Base-by-base conservation (phyloP, 768 basidiomycete genomes). In the Boletus patriciae region DNA sequence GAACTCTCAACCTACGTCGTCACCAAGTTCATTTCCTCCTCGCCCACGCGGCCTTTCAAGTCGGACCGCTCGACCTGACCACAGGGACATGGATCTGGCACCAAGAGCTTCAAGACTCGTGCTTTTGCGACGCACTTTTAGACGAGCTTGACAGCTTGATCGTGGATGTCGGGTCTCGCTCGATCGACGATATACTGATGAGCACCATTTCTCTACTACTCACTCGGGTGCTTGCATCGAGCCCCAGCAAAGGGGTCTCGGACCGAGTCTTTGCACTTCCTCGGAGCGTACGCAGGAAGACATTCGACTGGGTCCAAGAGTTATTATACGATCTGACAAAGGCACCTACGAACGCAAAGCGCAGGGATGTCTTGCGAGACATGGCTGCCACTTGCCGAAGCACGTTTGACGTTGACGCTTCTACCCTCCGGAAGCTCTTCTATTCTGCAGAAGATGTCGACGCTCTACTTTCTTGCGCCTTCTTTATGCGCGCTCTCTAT, bases 21-120 rank as follows among this genome's bases (percentile, higher is more conserved):
- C 10, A 42, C 6, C 3, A 21, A 13, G 41, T 42, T 42, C 21
- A 42, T 15, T 19, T 13, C 13, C 41, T 42, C 13, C 21, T 42
- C 6, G 1, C 41, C 12, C 21, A 21, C 6, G 19, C 41, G 3
- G 12, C 7, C 6, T 42, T 33, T 23, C 38, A 49, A 19, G 53
- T 49, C 2, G 46, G 40, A 25, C 62, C 81, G 2, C 50, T 80
- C 4, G n/a, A n/a, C n/a, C n/a, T n/a, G n/a, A n/a, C n/a, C n/a
- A n/a, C n/a, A n/a, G n/a, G n/a, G n/a, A n/a, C n/a, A n/a, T n/a
- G n/a, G n/a, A n/a, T n/a, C n/a, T n/a, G n/a, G n/a, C n/a, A n/a
- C n/a, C n/a, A n/a, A n/a, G 38, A 38, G 38, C 38, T 38, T 38
- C 38, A 38, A n/a, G 38, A 38, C 9, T 8, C 38, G 13, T 42